Evolutionary conservation across 768 basidiomycete species (phyloP).

Genomic region (Mycena alexandri): DNA sequence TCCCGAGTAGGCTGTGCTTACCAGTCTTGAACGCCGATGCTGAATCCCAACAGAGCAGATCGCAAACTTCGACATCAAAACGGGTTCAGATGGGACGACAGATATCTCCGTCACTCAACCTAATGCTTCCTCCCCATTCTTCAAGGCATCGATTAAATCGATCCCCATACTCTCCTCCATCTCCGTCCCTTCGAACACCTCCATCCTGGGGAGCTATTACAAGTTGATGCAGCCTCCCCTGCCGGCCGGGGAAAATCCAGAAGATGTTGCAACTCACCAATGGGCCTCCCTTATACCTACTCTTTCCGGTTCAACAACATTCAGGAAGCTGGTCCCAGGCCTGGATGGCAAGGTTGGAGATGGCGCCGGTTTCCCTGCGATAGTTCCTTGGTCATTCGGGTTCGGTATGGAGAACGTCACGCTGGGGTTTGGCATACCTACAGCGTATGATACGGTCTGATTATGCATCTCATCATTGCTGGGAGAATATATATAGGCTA

Average conservation of each 20-base stretch:
- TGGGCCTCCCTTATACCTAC: constrained; percentile 38
- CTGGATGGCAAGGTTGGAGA: constrained; percentile 43
- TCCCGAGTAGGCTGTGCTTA: constrained; percentile 44
- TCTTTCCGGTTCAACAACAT: constrained; percentile 35
- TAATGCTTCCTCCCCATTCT: constrained; percentile 43
- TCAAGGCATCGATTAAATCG: constrained; percentile 45
- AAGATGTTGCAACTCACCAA: constrained; percentile 40
- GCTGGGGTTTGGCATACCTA: constrained; percentile 31
- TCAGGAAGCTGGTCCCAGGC: constrained; percentile 34
- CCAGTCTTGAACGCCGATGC: not conserved
- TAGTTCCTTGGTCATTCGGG: constrained; percentile 41
- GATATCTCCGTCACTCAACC: constrained; percentile 43
- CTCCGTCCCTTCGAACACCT: constrained; percentile 39
- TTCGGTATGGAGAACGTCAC: constrained; percentile 30
- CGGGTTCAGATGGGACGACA: constrained; percentile 36
- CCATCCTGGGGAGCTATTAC: constrained; percentile 33
- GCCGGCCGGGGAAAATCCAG: constrained; percentile 39
- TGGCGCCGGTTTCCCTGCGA: constrained; percentile 43
- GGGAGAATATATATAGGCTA: no score
- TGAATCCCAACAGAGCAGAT: constrained; percentile 42
- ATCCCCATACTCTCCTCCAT: constrained; percentile 44
- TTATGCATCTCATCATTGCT: not conserved
- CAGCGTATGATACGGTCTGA: constrained; percentile 22
- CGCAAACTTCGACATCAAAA: constrained; percentile 45
- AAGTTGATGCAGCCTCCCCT: constrained; percentile 42